These are phyloP conservation scores for Pyrenophora tritici-repentis DNA, from an alignment of 2,329 filamentous ascomycete genomes.

Conservation along the genomic window DNA sequence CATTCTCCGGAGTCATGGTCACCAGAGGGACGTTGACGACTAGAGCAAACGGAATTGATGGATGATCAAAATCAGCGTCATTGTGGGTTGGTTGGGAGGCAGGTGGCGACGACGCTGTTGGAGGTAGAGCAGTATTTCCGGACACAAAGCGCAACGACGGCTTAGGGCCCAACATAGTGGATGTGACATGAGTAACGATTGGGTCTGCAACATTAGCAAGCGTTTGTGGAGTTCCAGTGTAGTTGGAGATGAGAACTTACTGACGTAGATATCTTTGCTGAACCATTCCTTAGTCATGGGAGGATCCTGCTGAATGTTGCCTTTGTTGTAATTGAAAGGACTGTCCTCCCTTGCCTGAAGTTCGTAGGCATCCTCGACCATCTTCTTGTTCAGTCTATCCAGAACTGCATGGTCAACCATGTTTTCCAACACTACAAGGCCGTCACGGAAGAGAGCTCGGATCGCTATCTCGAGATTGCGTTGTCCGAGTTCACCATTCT, in stretches of 20 bases:
- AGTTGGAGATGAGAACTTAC: conserved; percentile 42
- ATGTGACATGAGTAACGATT: conserved; percentile 62
- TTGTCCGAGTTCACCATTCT: conserved; percentile 47
- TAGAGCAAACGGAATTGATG: conserved; percentile 50
- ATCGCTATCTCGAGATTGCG: conserved; percentile 58
- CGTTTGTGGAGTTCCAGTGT: not conserved
- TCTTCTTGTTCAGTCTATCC: conserved; percentile 62
- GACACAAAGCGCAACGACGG: conserved; percentile 42
- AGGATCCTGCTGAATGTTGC: conserved; percentile 66
- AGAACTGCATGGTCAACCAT: conserved; percentile 54
- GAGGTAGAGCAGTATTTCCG: conserved; percentile 51
- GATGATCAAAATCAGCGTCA: conserved; percentile 44
- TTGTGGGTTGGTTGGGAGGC: conserved; percentile 42
- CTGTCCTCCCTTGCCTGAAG: conserved; percentile 59
- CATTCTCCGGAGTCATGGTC: conserved; percentile 53
- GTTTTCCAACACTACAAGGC: conserved; percentile 42
- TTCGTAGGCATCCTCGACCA: conserved; percentile 61
- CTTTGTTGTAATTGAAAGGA: conserved; percentile 66
- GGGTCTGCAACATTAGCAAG: conserved; percentile 48
- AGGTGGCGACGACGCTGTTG: conserved; percentile 46
- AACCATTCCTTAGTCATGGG: conserved; percentile 54
- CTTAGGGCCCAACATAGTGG: conserved; percentile 47
- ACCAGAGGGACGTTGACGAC: conserved; percentile 56
- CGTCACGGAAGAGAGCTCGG: conserved; percentile 37
- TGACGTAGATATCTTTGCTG: conserved; percentile 56